Percentiles rank a stretch among this genome's conserved stretches.
phyloP scores from a whole-genome alignment of 2,329 filamentous ascomycete genomes.

The Alternaria sp. region DNA sequence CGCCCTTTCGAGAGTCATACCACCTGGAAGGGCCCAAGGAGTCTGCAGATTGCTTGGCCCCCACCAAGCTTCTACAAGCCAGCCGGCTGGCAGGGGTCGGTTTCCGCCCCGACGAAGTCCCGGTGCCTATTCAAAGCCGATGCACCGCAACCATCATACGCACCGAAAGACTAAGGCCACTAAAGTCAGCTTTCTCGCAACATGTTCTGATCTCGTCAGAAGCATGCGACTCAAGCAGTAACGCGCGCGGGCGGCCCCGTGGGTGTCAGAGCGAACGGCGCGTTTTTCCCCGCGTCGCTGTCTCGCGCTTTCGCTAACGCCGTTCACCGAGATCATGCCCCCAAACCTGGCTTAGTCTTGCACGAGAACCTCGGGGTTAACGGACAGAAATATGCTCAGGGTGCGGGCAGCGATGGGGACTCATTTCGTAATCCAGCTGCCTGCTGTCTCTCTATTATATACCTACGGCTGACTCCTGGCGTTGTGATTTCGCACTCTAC shows the following conservation, averaged over 20 bases:
- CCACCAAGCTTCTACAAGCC: not conserved
- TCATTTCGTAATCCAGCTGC: not conserved
- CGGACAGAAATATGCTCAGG: not conserved
- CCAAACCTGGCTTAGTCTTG: not conserved
- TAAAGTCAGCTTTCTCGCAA: not conserved
- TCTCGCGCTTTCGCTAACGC: constrained; percentile 22
- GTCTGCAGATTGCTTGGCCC: not conserved
- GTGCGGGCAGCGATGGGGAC: not conserved
- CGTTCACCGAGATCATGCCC: constrained; percentile 18
- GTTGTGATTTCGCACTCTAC: not conserved
- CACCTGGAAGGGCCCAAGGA: not conserved
- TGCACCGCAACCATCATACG: not conserved
- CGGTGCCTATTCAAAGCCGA: not conserved
- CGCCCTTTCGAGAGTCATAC: not conserved
- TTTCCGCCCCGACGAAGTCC: not conserved
- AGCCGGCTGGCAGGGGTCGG: not conserved
- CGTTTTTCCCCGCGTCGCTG: not conserved
- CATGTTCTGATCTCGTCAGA: not conserved
- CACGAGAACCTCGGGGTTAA: constrained; percentile 13
- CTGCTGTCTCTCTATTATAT: not conserved
- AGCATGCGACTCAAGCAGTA: not conserved
- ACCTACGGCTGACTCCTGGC: not conserved
- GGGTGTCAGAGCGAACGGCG: not conserved
- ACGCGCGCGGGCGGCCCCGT: not conserved
- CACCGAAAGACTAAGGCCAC: not conserved